Conservation (phyloP, 495 filamentous ascomycete genomes). For the Penicillium malachiteum region DNA sequence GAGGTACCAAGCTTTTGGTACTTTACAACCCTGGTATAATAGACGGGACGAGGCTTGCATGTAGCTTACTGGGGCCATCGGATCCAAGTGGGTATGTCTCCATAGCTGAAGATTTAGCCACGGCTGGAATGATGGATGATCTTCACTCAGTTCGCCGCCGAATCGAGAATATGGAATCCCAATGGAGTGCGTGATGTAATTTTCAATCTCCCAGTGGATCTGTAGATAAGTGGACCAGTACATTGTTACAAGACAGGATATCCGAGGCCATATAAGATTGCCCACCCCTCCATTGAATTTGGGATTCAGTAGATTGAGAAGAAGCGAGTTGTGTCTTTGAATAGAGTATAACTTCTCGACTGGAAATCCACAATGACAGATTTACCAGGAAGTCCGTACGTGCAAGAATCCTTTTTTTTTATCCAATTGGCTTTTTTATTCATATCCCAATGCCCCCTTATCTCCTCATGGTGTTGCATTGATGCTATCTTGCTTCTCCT, state of each 20-base stretch:
- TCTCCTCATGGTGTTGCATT: no score
- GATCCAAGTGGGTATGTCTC: background rate
- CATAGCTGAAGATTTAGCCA: background rate
- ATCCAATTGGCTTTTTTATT: no score
- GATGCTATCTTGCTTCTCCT: no score
- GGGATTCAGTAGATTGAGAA: no score
- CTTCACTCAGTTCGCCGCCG: constrained; percentile 7
- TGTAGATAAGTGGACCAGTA: background rate
- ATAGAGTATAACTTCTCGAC: no score
- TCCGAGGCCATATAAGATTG: background rate
- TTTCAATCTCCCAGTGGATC: background rate
- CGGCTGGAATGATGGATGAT: background rate
- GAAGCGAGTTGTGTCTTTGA: no score
- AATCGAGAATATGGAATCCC: constrained; percentile 7
- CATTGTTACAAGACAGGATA: background rate
- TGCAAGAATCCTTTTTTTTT: no score
- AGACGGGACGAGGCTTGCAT: background rate
- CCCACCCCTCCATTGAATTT: background rate
- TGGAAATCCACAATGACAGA: no score
- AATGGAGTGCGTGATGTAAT: constrained; percentile 10
- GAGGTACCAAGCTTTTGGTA: background rate
- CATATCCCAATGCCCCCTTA: no score
- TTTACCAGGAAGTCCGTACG: no score
- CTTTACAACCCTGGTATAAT: background rate
- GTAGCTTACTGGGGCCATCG: background rate